These are phyloP conservation scores for Vigna hirtella DNA, from an alignment of 306 rosid species.

Conservation along the genomic window DNA sequence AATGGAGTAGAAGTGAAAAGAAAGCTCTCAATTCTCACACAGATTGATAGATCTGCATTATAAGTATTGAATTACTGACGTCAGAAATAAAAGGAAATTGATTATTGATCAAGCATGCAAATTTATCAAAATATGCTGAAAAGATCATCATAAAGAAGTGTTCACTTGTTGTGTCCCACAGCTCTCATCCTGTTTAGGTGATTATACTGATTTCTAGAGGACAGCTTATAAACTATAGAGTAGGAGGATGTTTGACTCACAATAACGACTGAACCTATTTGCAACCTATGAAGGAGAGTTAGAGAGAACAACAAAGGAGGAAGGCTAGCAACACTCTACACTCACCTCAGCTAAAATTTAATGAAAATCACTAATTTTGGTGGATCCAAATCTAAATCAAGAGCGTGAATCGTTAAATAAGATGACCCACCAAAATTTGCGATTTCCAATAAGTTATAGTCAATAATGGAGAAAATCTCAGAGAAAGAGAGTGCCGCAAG, in stretches of 20 bases:
- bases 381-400: too few relatives aligned
- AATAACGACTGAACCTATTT: constrained; percentile 14
- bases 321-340: too few relatives aligned
- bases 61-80: not conserved
- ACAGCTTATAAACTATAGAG: constrained; percentile 12
- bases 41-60: constrained; percentile 21
- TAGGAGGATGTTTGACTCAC: constrained; percentile 2
- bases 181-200: not conserved
- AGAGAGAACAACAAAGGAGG: not conserved
- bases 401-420: too few relatives aligned
- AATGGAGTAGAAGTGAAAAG: constrained; percentile 10
- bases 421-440: too few relatives aligned
- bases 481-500: too few relatives aligned
- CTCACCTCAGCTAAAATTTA: too few relatives aligned
- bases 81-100: not conserved
- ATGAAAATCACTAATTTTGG: too few relatives aligned
- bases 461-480: too few relatives aligned
- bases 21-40: constrained; percentile 37
- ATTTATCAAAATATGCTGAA: constrained; percentile 16
- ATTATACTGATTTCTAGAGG: constrained; percentile 3
- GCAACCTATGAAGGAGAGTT: constrained; percentile 1
- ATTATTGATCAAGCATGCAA: not conserved
- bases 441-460: too few relatives aligned
- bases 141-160: constrained; percentile 10
- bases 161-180: not conserved